phyloP scores from a whole-genome alignment of 2,329 filamentous ascomycete genomes.

The Colletotrichum sp. region DNA sequence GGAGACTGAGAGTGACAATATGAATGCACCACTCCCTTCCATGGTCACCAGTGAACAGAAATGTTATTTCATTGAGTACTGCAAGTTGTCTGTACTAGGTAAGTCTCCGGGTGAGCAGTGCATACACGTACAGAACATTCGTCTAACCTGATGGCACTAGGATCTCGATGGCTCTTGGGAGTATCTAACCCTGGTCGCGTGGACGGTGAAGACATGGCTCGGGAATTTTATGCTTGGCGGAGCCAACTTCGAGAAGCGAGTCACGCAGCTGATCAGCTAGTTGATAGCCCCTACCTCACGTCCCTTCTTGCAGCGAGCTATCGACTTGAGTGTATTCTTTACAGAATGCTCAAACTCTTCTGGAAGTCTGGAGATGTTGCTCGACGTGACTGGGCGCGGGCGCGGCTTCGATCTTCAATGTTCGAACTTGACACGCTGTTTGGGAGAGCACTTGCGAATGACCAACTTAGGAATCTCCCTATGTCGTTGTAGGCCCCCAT shows the following conservation, averaged over 20 bases:
- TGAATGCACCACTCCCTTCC: not conserved
- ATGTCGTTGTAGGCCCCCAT: not conserved
- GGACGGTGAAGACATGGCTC: not conserved
- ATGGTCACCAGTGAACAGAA: not conserved
- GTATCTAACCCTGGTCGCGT: not conserved
- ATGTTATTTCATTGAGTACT: not conserved
- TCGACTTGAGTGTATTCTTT: not conserved
- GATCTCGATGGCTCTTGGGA: not conserved
- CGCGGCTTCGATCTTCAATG: not conserved
- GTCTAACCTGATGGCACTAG: not conserved
- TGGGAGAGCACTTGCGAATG: not conserved
- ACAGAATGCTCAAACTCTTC: not conserved
- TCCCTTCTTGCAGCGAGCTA: not conserved
- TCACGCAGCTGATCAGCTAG: not conserved
- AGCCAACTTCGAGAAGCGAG: not conserved
- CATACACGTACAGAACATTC: not conserved
- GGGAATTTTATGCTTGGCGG: not conserved
- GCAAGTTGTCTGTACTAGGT: not conserved
- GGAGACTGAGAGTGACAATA: not conserved
- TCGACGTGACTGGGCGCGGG: not conserved
- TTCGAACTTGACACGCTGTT: not conserved
- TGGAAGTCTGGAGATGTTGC: not conserved
- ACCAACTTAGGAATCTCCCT: not conserved
- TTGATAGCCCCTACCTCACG: not conserved
- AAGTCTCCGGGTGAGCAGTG: too few relatives aligned